Evolutionary conservation across 2,329 filamentous ascomycete species (phyloP), one percentile per base, ranked within the genome.

Genomic region (Xylaria sp.): DNA sequence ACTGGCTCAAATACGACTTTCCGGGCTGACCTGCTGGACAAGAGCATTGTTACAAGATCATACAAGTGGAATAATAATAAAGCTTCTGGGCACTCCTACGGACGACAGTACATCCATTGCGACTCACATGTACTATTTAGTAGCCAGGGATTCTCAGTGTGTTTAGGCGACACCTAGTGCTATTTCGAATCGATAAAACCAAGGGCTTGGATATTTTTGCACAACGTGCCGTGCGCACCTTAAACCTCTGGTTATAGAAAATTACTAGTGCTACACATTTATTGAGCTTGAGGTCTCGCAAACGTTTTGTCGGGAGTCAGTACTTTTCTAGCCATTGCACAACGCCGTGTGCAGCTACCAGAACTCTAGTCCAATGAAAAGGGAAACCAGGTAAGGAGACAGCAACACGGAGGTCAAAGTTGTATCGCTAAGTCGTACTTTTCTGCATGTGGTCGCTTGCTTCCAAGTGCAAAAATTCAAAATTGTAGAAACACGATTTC

Each of bases 51-150:
- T 56, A 54, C 39, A 58, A 37, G 39, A 44, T 62, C 46, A 58
- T 69, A 62, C 46, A 28, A 28, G 44, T 28, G 51, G 57, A 62
- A 7, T 69, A 65, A 65, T 61, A 57, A 23, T 37, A 25, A 25
- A 60, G 13, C 15, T 20, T 23, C 25, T 10, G 12, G 10, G 58
- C 15, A 25, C 18, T 23, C 13, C 7, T 6, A 37, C 34, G 34
- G 7, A 37, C 34, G 1, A 10, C 34, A 2, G 34, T 37, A 37
- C 8, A 10, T 8, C 34, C 5, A 37, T n/a, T 48, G 46, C 20
- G n/a, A 10, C 18, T 48, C 20, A 9, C 46, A 48, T 2, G 23
- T 48, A n/a, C 20, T 12, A 9, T 50, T 25, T n/a, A 46, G 2
- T 18, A 8, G 5, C 13, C 3, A 15, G 41, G 6, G 15, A 5